Conservation (phyloP, 805 yeast genomes). For the Myxozyma sirexii region DNA sequence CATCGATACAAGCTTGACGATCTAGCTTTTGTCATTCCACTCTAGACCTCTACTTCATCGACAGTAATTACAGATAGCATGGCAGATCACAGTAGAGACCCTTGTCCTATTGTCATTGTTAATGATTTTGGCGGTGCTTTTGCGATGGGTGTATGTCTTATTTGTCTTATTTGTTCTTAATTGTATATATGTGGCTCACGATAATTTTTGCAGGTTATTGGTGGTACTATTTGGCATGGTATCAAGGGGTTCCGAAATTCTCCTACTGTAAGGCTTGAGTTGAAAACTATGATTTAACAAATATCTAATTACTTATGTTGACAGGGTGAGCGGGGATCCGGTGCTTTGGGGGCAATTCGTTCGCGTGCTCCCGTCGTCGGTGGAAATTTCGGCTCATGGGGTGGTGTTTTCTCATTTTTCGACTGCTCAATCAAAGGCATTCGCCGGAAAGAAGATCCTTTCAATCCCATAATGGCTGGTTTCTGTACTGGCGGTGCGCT, state of each 20-base stretch:
- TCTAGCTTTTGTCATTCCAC: background rate
- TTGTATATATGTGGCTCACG: background rate
- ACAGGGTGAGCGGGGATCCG: conserved; percentile 88
- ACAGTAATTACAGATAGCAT: background rate
- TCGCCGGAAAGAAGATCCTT: conserved; percentile 97
- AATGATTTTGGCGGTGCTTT: conserved; percentile 99
- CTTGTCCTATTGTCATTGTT: conserved; percentile 94
- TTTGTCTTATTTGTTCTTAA: background rate
- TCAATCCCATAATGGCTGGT: conserved; percentile 98
- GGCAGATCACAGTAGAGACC: conserved; percentile 98
- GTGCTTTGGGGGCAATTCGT: conserved; percentile 86
- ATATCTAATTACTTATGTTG: background rate
- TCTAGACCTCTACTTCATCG: background rate
- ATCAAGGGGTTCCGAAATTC: conserved; percentile 98
- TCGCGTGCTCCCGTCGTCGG: conserved; percentile 98
- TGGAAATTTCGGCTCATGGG: conserved; percentile 99
- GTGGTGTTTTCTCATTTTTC: conserved; percentile 93
- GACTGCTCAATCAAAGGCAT: conserved; percentile 95
- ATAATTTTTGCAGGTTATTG: conserved; percentile 56
- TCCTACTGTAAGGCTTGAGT: conserved; percentile 51
- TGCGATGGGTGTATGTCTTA: conserved; percentile 81
- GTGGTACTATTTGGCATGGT: conserved; percentile 99
- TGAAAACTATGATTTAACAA: no score
- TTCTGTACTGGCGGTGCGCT: conserved; percentile 97
- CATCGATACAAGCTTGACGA: background rate